Base-by-base conservation (phyloP, 106 monocot genomes). In the Dendrobium catenatum region DNA sequence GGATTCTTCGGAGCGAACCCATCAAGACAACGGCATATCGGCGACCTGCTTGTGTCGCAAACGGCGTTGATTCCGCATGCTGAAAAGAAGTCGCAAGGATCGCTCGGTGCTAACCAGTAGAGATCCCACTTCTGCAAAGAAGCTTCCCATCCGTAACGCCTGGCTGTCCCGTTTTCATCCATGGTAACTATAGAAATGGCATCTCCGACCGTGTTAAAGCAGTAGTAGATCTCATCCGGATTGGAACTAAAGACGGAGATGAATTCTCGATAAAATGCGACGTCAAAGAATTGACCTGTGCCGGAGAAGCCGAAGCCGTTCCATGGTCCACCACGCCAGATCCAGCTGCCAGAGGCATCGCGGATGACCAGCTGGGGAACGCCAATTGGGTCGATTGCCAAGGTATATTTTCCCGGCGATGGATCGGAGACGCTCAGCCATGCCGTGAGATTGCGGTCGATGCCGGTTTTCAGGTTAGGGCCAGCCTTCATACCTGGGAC, bases 21-120 rank as follows among this genome's bases (percentile, higher is more conserved):
- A 1, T n/a, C 78, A 56, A 86, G 72, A 61, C 93, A 94, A 13
- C 54, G 31, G 79, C 90, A 93, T 5, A 89, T 59, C 48, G 87
- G 89, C 13, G 66, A 75, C 5, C 22, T 46, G 37, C 61, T 81
- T 15, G 66, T 1, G 64, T 87, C 73, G 82, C 93, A 93, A 11
- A 82, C 22, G 18, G 83, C 86, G 67, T 83, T 76, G 0, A 84
- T 18, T 1, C 93, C 93, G 75, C 93, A 93, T 2, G 37, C 13
- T 2, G 61, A n/a, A 56, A 54, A 81, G 3, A 6, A 10, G 73
- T 91, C 87, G 58, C 91, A 91, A 18, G 49, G 31, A 46, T 75
- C 81, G 37, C 37, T 68, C 6, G 89, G 87, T 5, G 10, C 31
- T 6, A 37, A 55, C 85, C 80, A 86, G 41, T 75, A 73, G 26